phyloP scores from a whole-genome alignment of 2,329 filamentous ascomycete species.

The Zelopaecilomyces penicillatus region DNA sequence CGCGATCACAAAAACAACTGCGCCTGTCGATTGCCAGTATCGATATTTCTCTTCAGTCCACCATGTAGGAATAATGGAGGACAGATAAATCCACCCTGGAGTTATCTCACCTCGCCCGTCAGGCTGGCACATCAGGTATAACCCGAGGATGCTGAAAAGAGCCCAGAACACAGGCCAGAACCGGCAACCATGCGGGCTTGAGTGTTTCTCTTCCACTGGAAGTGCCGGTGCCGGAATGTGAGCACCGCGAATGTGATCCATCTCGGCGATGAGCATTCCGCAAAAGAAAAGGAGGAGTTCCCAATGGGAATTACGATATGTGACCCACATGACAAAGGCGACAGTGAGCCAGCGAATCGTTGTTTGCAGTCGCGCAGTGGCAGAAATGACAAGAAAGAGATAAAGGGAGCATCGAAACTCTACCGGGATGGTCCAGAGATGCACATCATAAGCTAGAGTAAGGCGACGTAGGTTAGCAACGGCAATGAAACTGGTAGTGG shows the following conservation, averaged over 20 bases:
- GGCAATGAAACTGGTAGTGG: background rate
- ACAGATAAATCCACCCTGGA: conserved; percentile 44
- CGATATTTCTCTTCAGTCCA: conserved; percentile 41
- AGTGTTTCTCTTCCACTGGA: conserved; percentile 14
- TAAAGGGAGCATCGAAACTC: conserved; percentile 52
- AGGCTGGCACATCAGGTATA: conserved; percentile 42
- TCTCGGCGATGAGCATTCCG: conserved; percentile 47
- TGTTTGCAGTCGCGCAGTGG: conserved; percentile 37
- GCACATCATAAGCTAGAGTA: conserved; percentile 42
- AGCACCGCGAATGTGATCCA: conserved; percentile 41
- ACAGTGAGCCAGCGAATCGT: conserved; percentile 35
- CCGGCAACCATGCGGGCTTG: conserved; percentile 2
- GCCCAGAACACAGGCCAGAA: conserved; percentile 26
- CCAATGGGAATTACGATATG: conserved; percentile 41
- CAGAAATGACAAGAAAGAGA: conserved; percentile 46
- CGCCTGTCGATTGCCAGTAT: conserved; percentile 49
- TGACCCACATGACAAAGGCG: conserved; percentile 32
- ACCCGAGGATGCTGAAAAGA: conserved; percentile 35
- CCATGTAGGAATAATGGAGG: conserved; percentile 39
- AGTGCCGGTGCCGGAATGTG: conserved; percentile 26
- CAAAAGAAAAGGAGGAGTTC: conserved; percentile 47
- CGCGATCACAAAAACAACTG: conserved; percentile 42
- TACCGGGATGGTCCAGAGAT: conserved; percentile 56
- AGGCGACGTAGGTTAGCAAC: conserved; percentile 12
- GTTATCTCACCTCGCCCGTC: conserved; percentile 35